Evolutionary conservation across 495 filamentous ascomycete genomes (phyloP), one percentile per base, ranked within the genome.

Genomic region (Bacidia rubella): DNA sequence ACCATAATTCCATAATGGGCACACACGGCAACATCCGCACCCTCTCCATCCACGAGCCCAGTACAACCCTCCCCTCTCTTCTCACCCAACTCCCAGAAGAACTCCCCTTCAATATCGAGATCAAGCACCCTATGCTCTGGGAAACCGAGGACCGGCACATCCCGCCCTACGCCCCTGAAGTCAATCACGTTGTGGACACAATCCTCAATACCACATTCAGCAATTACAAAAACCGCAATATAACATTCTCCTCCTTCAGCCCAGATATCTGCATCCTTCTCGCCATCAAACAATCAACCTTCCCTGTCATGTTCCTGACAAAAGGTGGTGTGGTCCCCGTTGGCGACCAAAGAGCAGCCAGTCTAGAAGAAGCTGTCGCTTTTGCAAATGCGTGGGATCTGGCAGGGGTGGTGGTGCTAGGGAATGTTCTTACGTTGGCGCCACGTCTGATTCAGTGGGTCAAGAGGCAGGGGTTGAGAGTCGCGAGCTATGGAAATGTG

Each of bases 261-360:
- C 68, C 71, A 7, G 68, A 73, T 38, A 35, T 73, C 19, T 72
- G 69, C 54, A 69, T 73, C 15, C 57, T 70, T 2, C 56, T 71
- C 0, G 52, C 61, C 0, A 41, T 56, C 24, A 74, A 74, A 53
- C 68, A 74, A 55, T 45, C 57, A 11, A 55, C 39, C 7, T 70
- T 66, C 45, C 67, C 71, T 2, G 60, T 73, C 22, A 53, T 73
- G n/a, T 70, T 73, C 47, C 56, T 69, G 39, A 66, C 51, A 21
- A 62, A 72, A 50, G 61, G 67, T 12, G 64, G 63, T 45, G 65
- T 60, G 12, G 49, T 53, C 0, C 38, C 56, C 56, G 47, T 38
- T 27, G 26, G 60, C 45, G 48, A 57, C 38, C 19, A 63, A 64
- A 47, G 62, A 35, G 65, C 62, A 11, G 58, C 58, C 39, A 70